Conservation (phyloP, 345 rosid species). For the Bruguiera gymnorhiza region DNA sequence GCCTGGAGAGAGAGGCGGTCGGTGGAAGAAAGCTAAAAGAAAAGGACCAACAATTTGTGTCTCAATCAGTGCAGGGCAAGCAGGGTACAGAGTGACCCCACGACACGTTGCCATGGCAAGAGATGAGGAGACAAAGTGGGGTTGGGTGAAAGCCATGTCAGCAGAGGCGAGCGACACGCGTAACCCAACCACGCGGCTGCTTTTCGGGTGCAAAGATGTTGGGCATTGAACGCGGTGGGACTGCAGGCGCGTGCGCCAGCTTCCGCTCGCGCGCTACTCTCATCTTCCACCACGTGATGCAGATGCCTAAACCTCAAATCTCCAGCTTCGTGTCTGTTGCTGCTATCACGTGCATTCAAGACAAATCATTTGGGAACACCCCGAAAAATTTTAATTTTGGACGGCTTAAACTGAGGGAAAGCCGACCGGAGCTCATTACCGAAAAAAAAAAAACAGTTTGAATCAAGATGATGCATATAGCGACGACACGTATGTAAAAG, state of each 20-base stretch:
- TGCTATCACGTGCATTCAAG: no score
- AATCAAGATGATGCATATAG: no score
- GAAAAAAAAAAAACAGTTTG: no score
- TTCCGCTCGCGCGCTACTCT: constrained; percentile 10
- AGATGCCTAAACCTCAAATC: background rate
- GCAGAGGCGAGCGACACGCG: constrained; percentile 24
- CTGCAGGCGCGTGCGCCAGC: constrained; percentile 36
- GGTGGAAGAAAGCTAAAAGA: background rate
- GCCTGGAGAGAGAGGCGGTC: background rate
- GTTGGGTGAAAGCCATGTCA: constrained; percentile 67
- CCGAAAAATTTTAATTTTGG: no score
- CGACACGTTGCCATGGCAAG: constrained; percentile 48
- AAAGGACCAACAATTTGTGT: background rate
- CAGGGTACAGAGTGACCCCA: constrained; percentile 47
- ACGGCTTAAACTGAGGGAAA: no score
- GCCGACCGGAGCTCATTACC: no score
- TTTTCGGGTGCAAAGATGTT: constrained; percentile 32
- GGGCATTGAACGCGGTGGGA: constrained; percentile 36
- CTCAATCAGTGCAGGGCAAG: constrained; percentile 22
- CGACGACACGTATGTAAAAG: no score
- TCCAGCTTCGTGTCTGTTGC: no score
- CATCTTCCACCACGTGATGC: constrained; percentile 19
- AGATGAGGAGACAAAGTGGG: constrained; percentile 68
- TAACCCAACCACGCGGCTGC: constrained; percentile 41
- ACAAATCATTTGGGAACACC: no score